Percentiles rank a stretch among this genome's conserved stretches.
phyloP scores from a whole-genome alignment of 306 rosid species.

The Vachellia collinsii region DNA sequence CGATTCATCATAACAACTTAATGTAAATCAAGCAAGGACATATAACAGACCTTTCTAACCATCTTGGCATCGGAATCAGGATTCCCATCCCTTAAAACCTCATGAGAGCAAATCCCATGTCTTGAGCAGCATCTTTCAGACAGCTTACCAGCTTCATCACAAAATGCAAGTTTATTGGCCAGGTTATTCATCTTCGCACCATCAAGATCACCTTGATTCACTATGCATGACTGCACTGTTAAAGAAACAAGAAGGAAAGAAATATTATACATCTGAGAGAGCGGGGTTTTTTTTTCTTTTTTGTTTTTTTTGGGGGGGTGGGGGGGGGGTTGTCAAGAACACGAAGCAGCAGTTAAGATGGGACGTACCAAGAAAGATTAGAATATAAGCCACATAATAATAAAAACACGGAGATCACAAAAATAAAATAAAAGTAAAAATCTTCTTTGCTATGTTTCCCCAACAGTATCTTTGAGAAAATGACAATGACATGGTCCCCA shows the following conservation, averaged over 20 bases:
- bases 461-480: background rate
- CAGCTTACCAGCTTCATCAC: conserved; percentile 17
- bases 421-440: background rate
- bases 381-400: conserved; percentile 15
- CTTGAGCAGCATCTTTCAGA: conserved; percentile 64
- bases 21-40: conserved; percentile 22
- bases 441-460: conserved; percentile 15
- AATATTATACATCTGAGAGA: conserved; percentile 1
- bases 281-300: too few species aligned
- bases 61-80: conserved; percentile 58
- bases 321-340: too few species aligned
- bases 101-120: conserved; percentile 93
- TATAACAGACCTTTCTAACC: conserved; percentile 64
- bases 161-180: conserved; percentile 36
- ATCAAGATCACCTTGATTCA: conserved; percentile 40
- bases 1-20: conserved; percentile 30
- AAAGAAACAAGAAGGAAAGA: conserved; percentile 32
- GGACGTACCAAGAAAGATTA: conserved; percentile 16
- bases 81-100: conserved; percentile 77
- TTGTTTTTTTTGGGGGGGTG: too few species aligned
- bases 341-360: conserved; percentile 12
- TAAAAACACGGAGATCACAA: background rate
- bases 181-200: conserved; percentile 41
- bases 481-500: background rate
- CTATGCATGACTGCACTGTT: conserved; percentile 58